Evolutionary conservation across 257 asterid species (phyloP), one percentile per base, ranked within the genome.

Genomic region (Penstemon eatonii): DNA sequence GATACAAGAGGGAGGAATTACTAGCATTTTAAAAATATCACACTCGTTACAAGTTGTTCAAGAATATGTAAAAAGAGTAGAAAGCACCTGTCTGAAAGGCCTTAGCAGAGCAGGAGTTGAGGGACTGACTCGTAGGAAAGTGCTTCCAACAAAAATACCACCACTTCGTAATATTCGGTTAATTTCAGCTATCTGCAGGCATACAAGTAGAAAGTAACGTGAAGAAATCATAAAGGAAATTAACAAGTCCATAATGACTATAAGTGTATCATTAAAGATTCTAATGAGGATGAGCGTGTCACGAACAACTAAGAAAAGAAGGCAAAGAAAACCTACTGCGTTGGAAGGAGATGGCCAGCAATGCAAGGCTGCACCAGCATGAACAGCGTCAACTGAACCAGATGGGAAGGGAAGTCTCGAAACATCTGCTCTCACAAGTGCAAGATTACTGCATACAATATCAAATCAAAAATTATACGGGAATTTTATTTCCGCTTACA

Each of bases 311-410:
- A 49, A 33, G 55, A 53, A 6, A 45, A 3, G 25, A 15, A 44
- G 5, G 3, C 38, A 4, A 42, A 44, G 44, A 47, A 19, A 67
- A 72, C 84, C 57, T 76, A 90, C 97, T 13, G 96, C 99, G 82
- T 85, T 90, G 45, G 97, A 93, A 52, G 99, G 99, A 75, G 97
- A 88, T 51, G 99, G 97, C 99, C 99, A 93, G 83, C 97, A 93
- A 75, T 93, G 99, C 78, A 93, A 78, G 25, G 97, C 99, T 42
- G 99, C 99, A 52, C 99, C 99, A 79, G 99, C 99, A 78, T 90
- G 97, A 54, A 90, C 96, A 60, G 96, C 92, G 75, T 93, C 96
- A 41, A 93, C 62, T 1, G 97, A 88, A 77, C 96, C 91, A 56
- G 96, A 93, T 15, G 91, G 51, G 76, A 93, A 90, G 6, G 97